phyloP scores from a whole-genome alignment of 129 eudicot species.

The Ambrosia trifida region DNA sequence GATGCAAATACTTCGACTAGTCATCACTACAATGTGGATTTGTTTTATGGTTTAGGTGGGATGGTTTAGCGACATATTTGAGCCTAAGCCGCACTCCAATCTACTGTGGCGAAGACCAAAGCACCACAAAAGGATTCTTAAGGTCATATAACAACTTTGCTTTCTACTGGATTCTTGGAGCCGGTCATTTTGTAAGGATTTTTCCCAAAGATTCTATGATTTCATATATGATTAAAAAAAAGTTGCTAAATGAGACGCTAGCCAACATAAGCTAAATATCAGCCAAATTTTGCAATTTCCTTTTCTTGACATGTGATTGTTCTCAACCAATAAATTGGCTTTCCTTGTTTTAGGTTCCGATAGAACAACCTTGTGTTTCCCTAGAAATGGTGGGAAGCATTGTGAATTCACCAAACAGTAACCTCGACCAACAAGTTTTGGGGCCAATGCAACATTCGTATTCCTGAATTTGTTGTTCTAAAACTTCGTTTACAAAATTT shows the following conservation, averaged over 20 bases:
- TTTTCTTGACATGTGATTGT: background rate
- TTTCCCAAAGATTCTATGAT: background rate
- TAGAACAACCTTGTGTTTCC: conserved; percentile 54
- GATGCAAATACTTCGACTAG: no score
- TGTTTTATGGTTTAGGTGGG: conserved; percentile 45
- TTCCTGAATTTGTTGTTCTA: no score
- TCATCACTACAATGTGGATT: background rate
- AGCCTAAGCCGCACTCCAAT: conserved; percentile 39
- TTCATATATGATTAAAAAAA: background rate
- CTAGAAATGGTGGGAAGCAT: conserved; percentile 49
- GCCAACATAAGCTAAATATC: background rate
- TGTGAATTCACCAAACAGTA: conserved; percentile 34
- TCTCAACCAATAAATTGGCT: background rate
- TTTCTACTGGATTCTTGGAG: conserved; percentile 63
- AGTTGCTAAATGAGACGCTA: background rate
- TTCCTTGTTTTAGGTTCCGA: conserved; percentile 40
- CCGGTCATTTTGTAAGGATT: conserved; percentile 64
- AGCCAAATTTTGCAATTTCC: background rate
- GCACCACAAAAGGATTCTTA: conserved; percentile 45
- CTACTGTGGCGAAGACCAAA: conserved; percentile 33
- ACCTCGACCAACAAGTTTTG: background rate
- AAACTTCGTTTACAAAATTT: no score
- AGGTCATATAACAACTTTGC: conserved; percentile 46
- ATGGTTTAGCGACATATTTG: conserved; percentile 38
- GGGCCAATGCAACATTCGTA: background rate